Evolutionary conservation across 805 yeast species (phyloP), one percentile per base, ranked within the genome.

Genomic region (Myxozyma kluyveri): DNA sequence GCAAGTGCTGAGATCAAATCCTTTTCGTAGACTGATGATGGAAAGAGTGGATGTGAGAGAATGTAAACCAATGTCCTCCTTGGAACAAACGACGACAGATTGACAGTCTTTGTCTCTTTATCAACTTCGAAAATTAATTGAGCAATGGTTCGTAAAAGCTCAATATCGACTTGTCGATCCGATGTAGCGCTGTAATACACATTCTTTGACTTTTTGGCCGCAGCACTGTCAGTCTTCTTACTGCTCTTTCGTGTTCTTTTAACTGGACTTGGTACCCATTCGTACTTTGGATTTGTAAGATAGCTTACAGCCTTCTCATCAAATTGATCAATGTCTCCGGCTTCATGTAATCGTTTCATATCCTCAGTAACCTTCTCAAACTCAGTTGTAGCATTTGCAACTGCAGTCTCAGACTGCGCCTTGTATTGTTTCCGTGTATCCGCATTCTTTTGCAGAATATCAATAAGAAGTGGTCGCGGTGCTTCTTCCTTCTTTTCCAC

Each of bases 21-120:
- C 3, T 70, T 68, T 7, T 87, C 73, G 54, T 75, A 77, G 18
- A 74, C 14, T 29, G 9, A 70, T 14, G 72, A 67, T 7, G 97
- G 96, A 69, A 84, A 89, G 18, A 88, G 70, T 17, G 96, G 96
- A 70, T 91, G 96, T 2, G 96, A 86, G 56, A 91, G 73, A 31
- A 90, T 73, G 64, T 87, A 90, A 1, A 84, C 78, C 43, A 88
- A 68, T 2, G 88, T 74, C 43, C 69, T 69, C 61, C 83, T 82
- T 46, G 93, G 76, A 64, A 69, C 54, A 56, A 65, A 60, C 43
- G 45, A 46, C 7, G 54, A 26, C 65, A 60, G 68, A 29, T 64
- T 56, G 37, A 59, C 66, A 59, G 64, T 42, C 3, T 36, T 46
- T 22, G 49, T 57, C 18, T 14, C 56, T 18, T 29, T 32, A 19